phyloP scores from a whole-genome alignment of 2,329 filamentous ascomycete species.

The Epichloe scottii region DNA sequence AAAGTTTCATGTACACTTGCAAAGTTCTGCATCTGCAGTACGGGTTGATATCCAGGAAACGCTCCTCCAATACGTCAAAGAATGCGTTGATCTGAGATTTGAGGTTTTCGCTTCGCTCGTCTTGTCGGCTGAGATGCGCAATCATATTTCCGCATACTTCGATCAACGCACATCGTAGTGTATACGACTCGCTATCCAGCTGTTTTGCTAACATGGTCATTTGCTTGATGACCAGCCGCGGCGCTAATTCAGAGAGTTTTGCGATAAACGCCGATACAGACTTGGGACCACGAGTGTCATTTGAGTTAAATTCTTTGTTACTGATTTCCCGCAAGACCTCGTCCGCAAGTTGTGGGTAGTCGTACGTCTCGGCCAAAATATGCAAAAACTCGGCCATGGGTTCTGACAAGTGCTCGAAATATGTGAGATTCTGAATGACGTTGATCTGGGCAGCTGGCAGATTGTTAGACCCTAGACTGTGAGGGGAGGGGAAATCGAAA shows the following conservation, averaged over 20 bases:
- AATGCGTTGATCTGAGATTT: slow-evolving; percentile 94
- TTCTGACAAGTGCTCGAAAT: slow-evolving; percentile 97
- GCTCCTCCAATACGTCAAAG: slow-evolving; percentile 90
- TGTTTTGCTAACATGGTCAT: slow-evolving; percentile 93
- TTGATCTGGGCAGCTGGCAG: slow-evolving; percentile 79
- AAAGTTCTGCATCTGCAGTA: slow-evolving; percentile 88
- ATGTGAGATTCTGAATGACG: slow-evolving; percentile 93
- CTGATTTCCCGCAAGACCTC: slow-evolving; percentile 89
- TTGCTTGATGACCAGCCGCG: slow-evolving; percentile 88
- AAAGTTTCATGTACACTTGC: slow-evolving; percentile 85
- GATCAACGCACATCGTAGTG: slow-evolving; percentile 82
- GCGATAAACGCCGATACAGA: slow-evolving; percentile 90
- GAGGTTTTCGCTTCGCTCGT: slow-evolving; percentile 83
- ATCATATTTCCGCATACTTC: slow-evolving; percentile 97
- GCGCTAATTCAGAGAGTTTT: slow-evolving; percentile 83
- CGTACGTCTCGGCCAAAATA: slow-evolving; percentile 92
- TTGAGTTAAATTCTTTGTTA: slow-evolving; percentile 96
- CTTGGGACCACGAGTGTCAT: slow-evolving; percentile 89
- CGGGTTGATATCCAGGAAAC: slow-evolving; percentile 91
- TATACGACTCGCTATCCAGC: slow-evolving; percentile 94
- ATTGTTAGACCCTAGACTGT: slow-evolving; percentile 14
- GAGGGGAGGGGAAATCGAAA: background rate
- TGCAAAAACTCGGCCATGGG: slow-evolving; percentile 98
- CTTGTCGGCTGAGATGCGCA: slow-evolving; percentile 76
- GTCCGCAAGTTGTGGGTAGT: slow-evolving; percentile 88